Evolutionary conservation across 2,329 filamentous ascomycete species (phyloP).

Genomic region (Aspergillus felis): DNA sequence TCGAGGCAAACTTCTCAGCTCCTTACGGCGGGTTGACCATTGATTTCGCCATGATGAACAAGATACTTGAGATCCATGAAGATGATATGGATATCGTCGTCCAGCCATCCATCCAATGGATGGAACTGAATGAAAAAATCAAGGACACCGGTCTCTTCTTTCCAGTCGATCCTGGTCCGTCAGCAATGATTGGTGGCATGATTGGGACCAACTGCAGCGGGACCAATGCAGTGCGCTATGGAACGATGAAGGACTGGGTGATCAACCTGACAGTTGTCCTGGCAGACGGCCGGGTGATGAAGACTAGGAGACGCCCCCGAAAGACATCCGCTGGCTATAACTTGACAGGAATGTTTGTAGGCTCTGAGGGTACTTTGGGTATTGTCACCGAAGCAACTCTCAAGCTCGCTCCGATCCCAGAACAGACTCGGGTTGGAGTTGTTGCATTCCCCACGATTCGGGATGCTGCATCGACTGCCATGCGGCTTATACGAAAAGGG

Average conservation of each 20-base stretch:
- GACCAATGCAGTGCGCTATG: conserved; percentile 61
- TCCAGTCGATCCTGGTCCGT: conserved; percentile 78
- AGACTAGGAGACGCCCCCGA: conserved; percentile 62
- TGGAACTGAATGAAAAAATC: conserved; percentile 74
- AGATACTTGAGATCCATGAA: conserved; percentile 72
- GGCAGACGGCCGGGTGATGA: conserved; percentile 65
- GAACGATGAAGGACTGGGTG: conserved; percentile 74
- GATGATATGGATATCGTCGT: conserved; percentile 92
- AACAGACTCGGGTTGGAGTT: conserved; percentile 62
- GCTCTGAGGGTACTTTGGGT: conserved; percentile 67
- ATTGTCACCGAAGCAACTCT: conserved; percentile 68
- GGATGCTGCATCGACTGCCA: conserved; percentile 61
- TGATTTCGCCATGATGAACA: conserved; percentile 84
- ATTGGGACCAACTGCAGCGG: conserved; percentile 65
- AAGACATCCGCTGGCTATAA: conserved; percentile 72
- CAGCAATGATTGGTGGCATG: conserved; percentile 56
- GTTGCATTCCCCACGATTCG: conserved; percentile 58
- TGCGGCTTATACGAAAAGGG: conserved; percentile 60
- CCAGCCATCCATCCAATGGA: conserved; percentile 89
- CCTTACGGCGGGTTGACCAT: conserved; percentile 84
- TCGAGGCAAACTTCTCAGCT: conserved; percentile 88
- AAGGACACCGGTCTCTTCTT: conserved; percentile 78
- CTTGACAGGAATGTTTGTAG: conserved; percentile 64
- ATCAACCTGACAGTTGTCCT: conserved; percentile 68
- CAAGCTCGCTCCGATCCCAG: conserved; percentile 62